phyloP scores from a whole-genome alignment of 2,329 filamentous ascomycete species.

The Lizonia empirigonia region DNA sequence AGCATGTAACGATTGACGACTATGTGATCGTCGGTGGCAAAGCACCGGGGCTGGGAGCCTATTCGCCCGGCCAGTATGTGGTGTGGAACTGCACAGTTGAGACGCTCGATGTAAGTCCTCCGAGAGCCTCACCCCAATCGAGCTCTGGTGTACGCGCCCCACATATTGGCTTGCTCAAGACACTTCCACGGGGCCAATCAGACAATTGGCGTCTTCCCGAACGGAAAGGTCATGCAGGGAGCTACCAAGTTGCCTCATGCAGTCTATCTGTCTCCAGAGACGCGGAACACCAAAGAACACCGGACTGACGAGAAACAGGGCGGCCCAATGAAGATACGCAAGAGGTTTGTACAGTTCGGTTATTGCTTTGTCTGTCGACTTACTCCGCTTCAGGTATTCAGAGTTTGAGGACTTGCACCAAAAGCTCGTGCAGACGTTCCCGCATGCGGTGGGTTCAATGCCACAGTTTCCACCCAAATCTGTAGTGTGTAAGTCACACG shows the following conservation, averaged over 20 bases:
- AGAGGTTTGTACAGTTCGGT: constrained; percentile 53
- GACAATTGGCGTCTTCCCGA: constrained; percentile 1
- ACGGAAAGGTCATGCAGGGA: constrained; percentile 21
- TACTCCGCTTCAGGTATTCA: constrained; percentile 69
- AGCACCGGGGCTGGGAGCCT: constrained; percentile 72
- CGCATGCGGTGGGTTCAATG: constrained; percentile 81
- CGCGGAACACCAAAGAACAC: neutral
- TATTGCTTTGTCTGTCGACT: constrained; percentile 20
- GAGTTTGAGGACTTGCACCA: constrained; percentile 86
- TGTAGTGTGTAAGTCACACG: constrained; percentile 69
- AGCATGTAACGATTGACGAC: constrained; percentile 65
- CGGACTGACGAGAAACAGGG: constrained; percentile 49
- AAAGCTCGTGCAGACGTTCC: constrained; percentile 78
- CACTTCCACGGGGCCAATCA: constrained; percentile 25
- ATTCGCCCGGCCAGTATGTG: constrained; percentile 60
- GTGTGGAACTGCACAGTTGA: constrained; percentile 92
- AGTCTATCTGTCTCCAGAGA: constrained; percentile 6
- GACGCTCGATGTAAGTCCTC: constrained; percentile 73
- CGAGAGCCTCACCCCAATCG: constrained; percentile 23
- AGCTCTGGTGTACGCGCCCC: constrained; percentile 19
- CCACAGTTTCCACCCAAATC: constrained; percentile 92
- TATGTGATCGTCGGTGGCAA: constrained; percentile 66
- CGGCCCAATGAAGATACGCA: constrained; percentile 63
- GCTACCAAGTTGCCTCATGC: constrained; percentile 2
- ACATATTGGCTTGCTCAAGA: constrained; percentile 15